phyloP scores from a whole-genome alignment of 495 filamentous ascomycete genomes.

The Penicillium crystallinum region DNA sequence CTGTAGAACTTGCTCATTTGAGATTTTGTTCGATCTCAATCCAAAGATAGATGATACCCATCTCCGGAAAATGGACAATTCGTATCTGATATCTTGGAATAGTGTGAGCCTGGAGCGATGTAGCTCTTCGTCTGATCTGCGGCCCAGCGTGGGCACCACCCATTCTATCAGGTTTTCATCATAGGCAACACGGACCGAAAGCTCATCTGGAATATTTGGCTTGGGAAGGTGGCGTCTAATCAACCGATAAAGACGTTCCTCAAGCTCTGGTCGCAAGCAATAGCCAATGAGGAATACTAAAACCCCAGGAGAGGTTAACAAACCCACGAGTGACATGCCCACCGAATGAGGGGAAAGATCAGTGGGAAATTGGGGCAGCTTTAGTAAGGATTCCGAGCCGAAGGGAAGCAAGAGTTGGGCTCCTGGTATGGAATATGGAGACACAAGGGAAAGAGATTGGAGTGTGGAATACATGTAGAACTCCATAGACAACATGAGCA shows the following conservation, averaged over 20 bases:
- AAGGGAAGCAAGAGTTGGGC: constrained; percentile 34
- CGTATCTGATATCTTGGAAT: constrained; percentile 35
- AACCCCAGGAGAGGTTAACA: constrained; percentile 32
- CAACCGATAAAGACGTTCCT: constrained; percentile 41
- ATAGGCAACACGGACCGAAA: constrained; percentile 42
- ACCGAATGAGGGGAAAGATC: constrained; percentile 29
- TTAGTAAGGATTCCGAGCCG: constrained; percentile 30
- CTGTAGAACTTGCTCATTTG: constrained; percentile 13
- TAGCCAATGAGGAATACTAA: constrained; percentile 34
- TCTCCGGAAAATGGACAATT: constrained; percentile 25
- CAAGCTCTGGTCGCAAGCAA: constrained; percentile 36
- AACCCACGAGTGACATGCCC: constrained; percentile 16
- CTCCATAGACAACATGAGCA: constrained; percentile 40
- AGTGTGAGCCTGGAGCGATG: constrained; percentile 37
- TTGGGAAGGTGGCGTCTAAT: constrained; percentile 43
- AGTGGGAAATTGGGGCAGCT: constrained; percentile 28
- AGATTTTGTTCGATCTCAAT: constrained; percentile 12
- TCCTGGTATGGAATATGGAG: constrained; percentile 29
- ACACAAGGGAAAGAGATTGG: constrained; percentile 43
- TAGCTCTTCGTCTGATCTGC: constrained; percentile 38
- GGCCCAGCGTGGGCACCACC: constrained; percentile 41
- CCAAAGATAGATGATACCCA: constrained; percentile 35
- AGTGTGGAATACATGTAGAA: constrained; percentile 46
- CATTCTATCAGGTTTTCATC: constrained; percentile 47
- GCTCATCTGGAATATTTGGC: constrained; percentile 37